A percentile compares a stretch with the other conserved stretches of the same genome.
phyloP scores from a whole-genome alignment of 148 eudicot species.

The Gaultheria prostrata region DNA sequence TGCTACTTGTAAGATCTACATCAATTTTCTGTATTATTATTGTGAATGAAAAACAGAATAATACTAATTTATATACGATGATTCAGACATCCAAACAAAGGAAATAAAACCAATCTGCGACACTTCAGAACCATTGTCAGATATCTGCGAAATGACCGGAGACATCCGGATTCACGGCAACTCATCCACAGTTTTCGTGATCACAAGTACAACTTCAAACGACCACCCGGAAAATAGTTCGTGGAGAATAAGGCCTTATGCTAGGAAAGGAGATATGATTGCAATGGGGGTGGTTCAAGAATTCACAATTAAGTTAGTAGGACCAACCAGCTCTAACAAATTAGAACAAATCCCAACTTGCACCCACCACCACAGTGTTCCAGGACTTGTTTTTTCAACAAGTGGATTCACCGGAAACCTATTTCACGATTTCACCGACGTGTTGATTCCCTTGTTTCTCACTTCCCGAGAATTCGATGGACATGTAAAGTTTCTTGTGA shows the following conservation, averaged over 20 bases:
- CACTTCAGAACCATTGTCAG: slow-evolving; percentile 38
- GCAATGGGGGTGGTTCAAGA: slow-evolving; percentile 32
- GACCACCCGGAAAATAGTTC: not conserved
- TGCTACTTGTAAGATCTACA: too few species aligned
- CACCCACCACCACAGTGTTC: slow-evolving; percentile 29
- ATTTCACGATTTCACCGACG: slow-evolving; percentile 56
- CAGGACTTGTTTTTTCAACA: slow-evolving; percentile 46
- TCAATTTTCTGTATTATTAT: too few species aligned
- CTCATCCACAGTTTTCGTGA: slow-evolving; percentile 43
- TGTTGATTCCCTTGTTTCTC: slow-evolving; percentile 44
- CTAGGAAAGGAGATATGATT: slow-evolving; percentile 35
- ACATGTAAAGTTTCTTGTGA: slow-evolving; percentile 40
- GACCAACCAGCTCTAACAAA: not conserved
- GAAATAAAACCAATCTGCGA: slow-evolving; percentile 40
- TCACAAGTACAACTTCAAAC: not conserved
- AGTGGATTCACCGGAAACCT: slow-evolving; percentile 47
- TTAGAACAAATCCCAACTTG: slow-evolving; percentile 19
- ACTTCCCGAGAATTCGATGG: slow-evolving; percentile 39
- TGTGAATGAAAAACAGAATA: too few species aligned
- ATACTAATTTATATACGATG: not conserved
- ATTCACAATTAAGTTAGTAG: slow-evolving; percentile 22
- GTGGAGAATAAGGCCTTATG: slow-evolving; percentile 47
- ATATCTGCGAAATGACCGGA: slow-evolving; percentile 48
- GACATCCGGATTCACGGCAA: slow-evolving; percentile 53
- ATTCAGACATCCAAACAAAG: slow-evolving; percentile 4